These are phyloP conservation scores for Pyrenophora graminea DNA, from an alignment of 2,329 filamentous ascomycete species.

Conservation along the genomic window DNA sequence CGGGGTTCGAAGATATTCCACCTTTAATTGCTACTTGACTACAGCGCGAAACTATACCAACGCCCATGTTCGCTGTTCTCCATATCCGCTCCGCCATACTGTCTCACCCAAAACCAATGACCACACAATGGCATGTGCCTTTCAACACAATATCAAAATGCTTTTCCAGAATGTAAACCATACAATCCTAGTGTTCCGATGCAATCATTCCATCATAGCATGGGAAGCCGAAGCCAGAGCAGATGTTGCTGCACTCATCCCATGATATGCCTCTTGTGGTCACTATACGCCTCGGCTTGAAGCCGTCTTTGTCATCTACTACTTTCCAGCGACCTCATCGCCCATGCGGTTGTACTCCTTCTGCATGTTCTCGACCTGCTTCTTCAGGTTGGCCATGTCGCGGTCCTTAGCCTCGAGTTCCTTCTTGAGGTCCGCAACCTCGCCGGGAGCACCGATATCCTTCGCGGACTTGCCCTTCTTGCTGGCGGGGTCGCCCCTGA, in stretches of 20 bases:
- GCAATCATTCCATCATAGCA: too few relatives aligned
- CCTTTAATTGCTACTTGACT: not conserved
- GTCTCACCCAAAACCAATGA: slow-evolving; percentile 5
- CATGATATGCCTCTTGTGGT: slow-evolving; percentile 18
- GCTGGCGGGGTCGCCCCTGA: slow-evolving; percentile 67
- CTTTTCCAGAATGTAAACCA: too few relatives aligned
- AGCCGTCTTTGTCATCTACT: slow-evolving; percentile 47
- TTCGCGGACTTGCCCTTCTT: slow-evolving; percentile 68
- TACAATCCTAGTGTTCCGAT: too few relatives aligned
- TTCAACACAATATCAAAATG: not conserved
- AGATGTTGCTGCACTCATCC: slow-evolving; percentile 12
- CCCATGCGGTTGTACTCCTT: slow-evolving; percentile 84
- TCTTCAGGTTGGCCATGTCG: slow-evolving; percentile 87
- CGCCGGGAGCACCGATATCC: slow-evolving; percentile 72
- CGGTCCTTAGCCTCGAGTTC: slow-evolving; percentile 73
- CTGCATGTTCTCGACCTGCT: slow-evolving; percentile 82
- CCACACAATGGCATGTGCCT: slow-evolving; percentile 2
- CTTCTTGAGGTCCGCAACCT: slow-evolving; percentile 71
- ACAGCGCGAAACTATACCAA: slow-evolving; percentile 1
- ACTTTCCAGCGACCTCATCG: slow-evolving; percentile 73
- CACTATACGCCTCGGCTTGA: slow-evolving; percentile 15
- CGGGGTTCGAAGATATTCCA: not conserved
- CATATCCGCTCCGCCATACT: slow-evolving; percentile 4
- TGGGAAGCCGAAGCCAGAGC: slow-evolving; percentile 1
- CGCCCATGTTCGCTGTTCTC: not conserved